phyloP scores from a whole-genome alignment of 1,139 yeast genomes.

The Tardiomyces depauwii region DNA sequence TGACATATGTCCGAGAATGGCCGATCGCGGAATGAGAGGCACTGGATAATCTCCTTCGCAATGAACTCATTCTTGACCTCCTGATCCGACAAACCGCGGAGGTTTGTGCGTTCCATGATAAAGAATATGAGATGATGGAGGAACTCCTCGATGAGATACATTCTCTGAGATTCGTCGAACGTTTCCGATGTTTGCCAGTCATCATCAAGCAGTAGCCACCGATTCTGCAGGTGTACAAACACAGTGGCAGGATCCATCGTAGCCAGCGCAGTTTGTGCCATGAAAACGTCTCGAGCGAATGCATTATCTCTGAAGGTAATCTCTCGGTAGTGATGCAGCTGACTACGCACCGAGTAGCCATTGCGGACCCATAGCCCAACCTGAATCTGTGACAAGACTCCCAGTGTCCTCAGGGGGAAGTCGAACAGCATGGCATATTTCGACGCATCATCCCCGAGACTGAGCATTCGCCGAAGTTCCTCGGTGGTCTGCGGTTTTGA shows the following conservation, averaged over 20 bases:
- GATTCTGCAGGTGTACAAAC: slow-evolving; percentile 46
- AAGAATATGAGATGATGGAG: slow-evolving; percentile 57
- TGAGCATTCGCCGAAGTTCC: slow-evolving; percentile 13
- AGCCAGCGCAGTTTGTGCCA: slow-evolving; percentile 57
- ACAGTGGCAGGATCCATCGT: slow-evolving; percentile 47
- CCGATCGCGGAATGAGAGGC: slow-evolving; percentile 62
- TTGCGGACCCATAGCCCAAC: slow-evolving; percentile 89
- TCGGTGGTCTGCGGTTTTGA: slow-evolving; percentile 23
- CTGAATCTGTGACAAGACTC: slow-evolving; percentile 61
- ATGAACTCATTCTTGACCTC: slow-evolving; percentile 45
- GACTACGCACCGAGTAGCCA: slow-evolving; percentile 67
- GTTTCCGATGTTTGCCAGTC: slow-evolving; percentile 29
- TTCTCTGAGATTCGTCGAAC: slow-evolving; percentile 29
- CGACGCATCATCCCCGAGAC: slow-evolving; percentile 4
- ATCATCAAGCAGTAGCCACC: slow-evolving; percentile 46
- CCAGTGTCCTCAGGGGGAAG: slow-evolving; percentile 67
- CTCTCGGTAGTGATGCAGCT: slow-evolving; percentile 66
- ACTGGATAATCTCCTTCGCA: slow-evolving; percentile 63
- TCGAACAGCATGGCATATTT: slow-evolving; percentile 39
- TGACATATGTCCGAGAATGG: slow-evolving; percentile 60
- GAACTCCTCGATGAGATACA: slow-evolving; percentile 74
- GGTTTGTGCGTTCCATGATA: slow-evolving; percentile 54
- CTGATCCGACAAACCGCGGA: slow-evolving; percentile 40
- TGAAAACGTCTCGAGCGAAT: slow-evolving; percentile 60
- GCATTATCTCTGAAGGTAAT: slow-evolving; percentile 82